Percentiles rank a stretch among this genome's conserved stretches.
phyloP scores from a whole-genome alignment of 306 rosid species.

The Prunus persica region DNA sequence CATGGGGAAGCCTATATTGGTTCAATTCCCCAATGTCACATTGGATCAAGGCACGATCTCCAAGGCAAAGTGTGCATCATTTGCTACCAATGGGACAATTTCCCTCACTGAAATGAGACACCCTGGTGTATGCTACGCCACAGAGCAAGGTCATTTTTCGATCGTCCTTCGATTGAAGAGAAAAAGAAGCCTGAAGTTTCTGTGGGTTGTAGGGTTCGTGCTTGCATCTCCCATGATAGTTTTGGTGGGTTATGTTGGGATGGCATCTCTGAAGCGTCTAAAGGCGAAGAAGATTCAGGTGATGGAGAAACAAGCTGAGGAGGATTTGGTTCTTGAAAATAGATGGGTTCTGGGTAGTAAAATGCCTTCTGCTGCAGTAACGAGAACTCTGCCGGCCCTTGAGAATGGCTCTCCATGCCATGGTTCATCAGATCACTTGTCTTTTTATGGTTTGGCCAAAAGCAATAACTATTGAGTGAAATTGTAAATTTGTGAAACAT shows the following conservation, averaged over 20 bases:
- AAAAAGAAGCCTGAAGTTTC: constrained; percentile 36
- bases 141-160: constrained; percentile 63
- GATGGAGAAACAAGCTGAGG: constrained; percentile 66
- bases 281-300: constrained; percentile 59
- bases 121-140: constrained; percentile 45
- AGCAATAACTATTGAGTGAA: neutral
- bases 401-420: constrained; percentile 34
- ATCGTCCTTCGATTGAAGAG: constrained; percentile 47
- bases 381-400: constrained; percentile 72
- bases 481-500: constrained; percentile 1
- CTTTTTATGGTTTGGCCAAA: constrained; percentile 14
- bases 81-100: constrained; percentile 49
- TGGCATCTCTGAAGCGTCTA: constrained; percentile 35
- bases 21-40: constrained; percentile 43
- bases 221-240: constrained; percentile 45
- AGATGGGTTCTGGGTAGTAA: constrained; percentile 69
- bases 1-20: constrained; percentile 52
- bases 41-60: constrained; percentile 27
- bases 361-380: constrained; percentile 73
- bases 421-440: neutral
- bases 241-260: constrained; percentile 40
- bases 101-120: constrained; percentile 45
- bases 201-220: constrained; percentile 53
- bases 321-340: constrained; percentile 64
- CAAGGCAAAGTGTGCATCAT: constrained; percentile 48